Base-by-base conservation (phyloP, 2,329 filamentous ascomycete species). In the Ophiocordyceps robertsii region DNA sequence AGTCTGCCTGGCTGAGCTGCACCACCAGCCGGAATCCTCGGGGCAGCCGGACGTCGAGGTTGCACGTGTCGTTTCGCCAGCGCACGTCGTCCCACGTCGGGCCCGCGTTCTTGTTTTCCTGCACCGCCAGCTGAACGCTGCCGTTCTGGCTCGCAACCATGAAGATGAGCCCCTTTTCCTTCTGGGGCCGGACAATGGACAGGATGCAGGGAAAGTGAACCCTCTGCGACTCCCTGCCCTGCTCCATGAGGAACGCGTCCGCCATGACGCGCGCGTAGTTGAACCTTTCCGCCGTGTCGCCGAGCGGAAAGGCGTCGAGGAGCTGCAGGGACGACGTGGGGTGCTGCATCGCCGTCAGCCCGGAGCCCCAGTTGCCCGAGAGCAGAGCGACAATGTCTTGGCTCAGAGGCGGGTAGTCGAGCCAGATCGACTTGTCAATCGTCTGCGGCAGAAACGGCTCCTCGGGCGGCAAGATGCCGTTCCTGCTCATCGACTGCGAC, bases 401-500 rank as follows among this genome's bases (percentile, higher is more conserved):
- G 21, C 80, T 80, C 48, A 90, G 72, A 10, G 70, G 64, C 0
- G 86, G 85, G 53, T 93, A 92, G 43, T 80, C 73, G 14, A 89
- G 57, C 87, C 86, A 95, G 33, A 94, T 82, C 1, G 75, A 77
- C 42, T 84, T 84, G 55, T 95, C 83, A 46, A 90, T 79, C 1
- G 80, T 78, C 53, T 87, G 83, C 1, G 82, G 82, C n/a, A 89
- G 68, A 37, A 80, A 73, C 1, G 76, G 67, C 39, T 81, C 75
- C 42, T 81, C 73, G 1, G 81, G 74, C 1, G 86, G 82, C 51
- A 95, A 68, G 44, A 92, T 79, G 19, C 80, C 77, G 53, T 93
- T 93, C 41, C 84, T 72, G 58, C 84, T 82, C 82, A 95, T 93
- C 1, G 86, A 93, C 51, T 82, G 73, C 5, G 84, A 69, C 33